Percentiles rank a stretch among this genome's conserved stretches.
Conservation (phyloP, 2,329 filamentous ascomycete genomes). For the Cladophialophora bantiana region DNA sequence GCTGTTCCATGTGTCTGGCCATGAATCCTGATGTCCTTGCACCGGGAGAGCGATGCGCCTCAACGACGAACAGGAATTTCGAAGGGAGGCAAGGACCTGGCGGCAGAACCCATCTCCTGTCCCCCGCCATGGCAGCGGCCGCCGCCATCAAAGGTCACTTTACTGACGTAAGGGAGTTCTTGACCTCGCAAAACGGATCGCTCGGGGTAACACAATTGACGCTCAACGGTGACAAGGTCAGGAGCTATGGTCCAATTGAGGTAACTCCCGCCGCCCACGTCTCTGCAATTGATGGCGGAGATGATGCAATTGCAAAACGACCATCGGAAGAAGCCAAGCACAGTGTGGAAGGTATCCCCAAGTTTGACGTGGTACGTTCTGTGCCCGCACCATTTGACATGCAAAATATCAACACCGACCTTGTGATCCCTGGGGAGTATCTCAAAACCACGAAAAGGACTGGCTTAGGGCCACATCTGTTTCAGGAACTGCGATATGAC, state of each 20-base stretch:
- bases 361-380: slow-evolving; percentile 83
- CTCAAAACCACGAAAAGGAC: slow-evolving; percentile 98
- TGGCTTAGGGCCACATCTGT: slow-evolving; percentile 84
- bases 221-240: slow-evolving; percentile 59
- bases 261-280: slow-evolving; percentile 66
- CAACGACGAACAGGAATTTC: slow-evolving; percentile 96
- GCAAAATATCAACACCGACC: slow-evolving; percentile 92
- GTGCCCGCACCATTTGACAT: slow-evolving; percentile 85
- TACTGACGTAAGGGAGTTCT: slow-evolving; percentile 83
- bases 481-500: slow-evolving; percentile 81
- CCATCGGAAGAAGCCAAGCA: slow-evolving; percentile 55
- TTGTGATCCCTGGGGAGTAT: slow-evolving; percentile 98
- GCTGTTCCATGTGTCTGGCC: slow-evolving; percentile 97
- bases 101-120: slow-evolving; percentile 93
- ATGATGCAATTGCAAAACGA: slow-evolving; percentile 66
- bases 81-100: slow-evolving; percentile 92
- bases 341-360: slow-evolving; percentile 73
- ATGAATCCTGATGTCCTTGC: slow-evolving; percentile 99
- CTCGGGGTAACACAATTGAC: slow-evolving; percentile 64
- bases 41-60: slow-evolving; percentile 89
- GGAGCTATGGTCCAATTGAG: slow-evolving; percentile 69
- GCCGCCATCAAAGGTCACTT: slow-evolving; percentile 89
- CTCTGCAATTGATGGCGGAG: slow-evolving; percentile 66
- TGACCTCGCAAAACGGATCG: slow-evolving; percentile 62
- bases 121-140: slow-evolving; percentile 92